Evolutionary conservation across 2,329 filamentous ascomycete genomes (phyloP), one percentile per base, ranked within the genome.

Genomic region (Ophiosphaerella herpotricha): DNA sequence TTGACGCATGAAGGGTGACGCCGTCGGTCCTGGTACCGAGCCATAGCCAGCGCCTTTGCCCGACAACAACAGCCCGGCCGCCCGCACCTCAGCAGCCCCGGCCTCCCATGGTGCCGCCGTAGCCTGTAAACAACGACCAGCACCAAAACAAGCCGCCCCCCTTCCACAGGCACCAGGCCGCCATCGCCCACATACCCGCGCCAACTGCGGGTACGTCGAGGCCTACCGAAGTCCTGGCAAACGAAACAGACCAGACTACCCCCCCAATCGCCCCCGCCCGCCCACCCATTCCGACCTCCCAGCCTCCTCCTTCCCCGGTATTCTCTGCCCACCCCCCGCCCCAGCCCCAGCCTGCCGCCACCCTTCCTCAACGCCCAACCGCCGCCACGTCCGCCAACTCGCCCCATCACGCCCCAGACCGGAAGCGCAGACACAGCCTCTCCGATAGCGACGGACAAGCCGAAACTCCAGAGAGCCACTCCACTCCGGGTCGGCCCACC

Each of bases 231-330:
- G 86, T 85, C 82, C 87, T 90, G 87, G 87, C 87, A 82, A 82
- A 88, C 84, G 82, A 85, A 79, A 78, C 70, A 72, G 78, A 82
- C 26, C 26, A 29, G 75, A 78, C 76, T 72, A 74, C 77, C 75
- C 78, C 83, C 81, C 82, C 81, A 81, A 78, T 81, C 84, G 79
- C 81, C 79, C 77, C 87, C 84, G 86, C 86, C 85, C 75, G 81
- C 80, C 82, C 83, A 80, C 74, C 81, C 77, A 80, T 77, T 72
- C 80, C 82, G 80, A 66, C 81, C 76, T 61, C 73, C 76, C 74
- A 74, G 78, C 64, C 76, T 68, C 73, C 74, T 73, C 68, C 81
- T 74, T 70, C 64, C 69, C 67, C 59, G 63, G 52, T 48, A 64
- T 48, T 61, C 68, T 70, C 66, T 64, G 68, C 67, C 66, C 71